phyloP scores from a whole-genome alignment of 768 basidiomycete species.

The Suillus subaureus region DNA sequence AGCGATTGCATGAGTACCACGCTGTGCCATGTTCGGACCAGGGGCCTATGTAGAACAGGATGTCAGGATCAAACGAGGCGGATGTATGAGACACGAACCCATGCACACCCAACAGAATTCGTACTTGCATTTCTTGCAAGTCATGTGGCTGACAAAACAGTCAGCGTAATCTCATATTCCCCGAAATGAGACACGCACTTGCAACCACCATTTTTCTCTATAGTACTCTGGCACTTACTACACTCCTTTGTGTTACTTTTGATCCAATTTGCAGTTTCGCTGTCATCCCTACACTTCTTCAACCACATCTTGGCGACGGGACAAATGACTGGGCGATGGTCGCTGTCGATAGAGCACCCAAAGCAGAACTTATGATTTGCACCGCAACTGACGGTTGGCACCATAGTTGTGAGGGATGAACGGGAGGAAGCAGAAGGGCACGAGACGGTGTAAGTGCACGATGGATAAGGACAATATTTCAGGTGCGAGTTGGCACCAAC shows the following conservation, averaged over 20 bases:
- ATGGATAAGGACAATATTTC: conserved; percentile 94
- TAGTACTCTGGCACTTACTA: conserved; percentile 92
- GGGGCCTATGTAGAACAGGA: conserved; percentile 59
- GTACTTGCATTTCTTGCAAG: conserved; percentile 98
- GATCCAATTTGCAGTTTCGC: conserved; percentile 99
- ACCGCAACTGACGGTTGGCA: conserved; percentile 89
- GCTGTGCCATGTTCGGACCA: conserved; percentile 97
- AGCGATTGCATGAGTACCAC: conserved; percentile 98
- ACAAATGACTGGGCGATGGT: conserved; percentile 93
- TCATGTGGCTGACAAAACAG: conserved; percentile 82
- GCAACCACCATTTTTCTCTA: conserved; percentile 99
- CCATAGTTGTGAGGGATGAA: conserved; percentile 70
- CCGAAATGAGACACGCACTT: conserved; percentile 65
- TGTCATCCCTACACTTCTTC: conserved; percentile 96
- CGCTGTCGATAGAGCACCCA: conserved; percentile 84
- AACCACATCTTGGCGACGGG: conserved; percentile 89
- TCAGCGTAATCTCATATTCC: conserved; percentile 16
- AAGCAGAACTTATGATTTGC: conserved; percentile 90
- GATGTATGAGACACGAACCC: conserved; percentile 50
- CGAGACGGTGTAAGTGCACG: conserved; percentile 92
- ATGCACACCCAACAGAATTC: conserved; percentile 99
- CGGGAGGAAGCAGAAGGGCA: conserved; percentile 82
- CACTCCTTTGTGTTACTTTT: conserved; percentile 99
- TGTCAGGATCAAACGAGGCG: conserved; percentile 35
- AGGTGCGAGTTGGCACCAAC: conserved; percentile 81